phyloP scores from a whole-genome alignment of 1,139 yeast species.

The Zhuliangozyma parablackwelliae region DNA sequence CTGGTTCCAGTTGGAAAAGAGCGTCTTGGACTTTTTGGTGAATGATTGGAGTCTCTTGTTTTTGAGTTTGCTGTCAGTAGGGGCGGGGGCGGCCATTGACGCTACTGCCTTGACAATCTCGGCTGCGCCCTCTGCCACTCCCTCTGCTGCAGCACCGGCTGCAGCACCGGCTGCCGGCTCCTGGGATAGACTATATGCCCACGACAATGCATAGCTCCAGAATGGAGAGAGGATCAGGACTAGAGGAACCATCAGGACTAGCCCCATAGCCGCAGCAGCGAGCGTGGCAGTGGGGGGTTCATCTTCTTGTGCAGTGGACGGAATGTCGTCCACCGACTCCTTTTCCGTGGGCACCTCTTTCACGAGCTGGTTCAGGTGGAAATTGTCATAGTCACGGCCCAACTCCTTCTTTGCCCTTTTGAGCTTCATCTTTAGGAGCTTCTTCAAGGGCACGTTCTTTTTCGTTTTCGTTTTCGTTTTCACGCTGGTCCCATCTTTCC shows the following conservation, averaged over 20 bases:
- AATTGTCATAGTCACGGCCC: constrained; percentile 28
- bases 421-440: constrained; percentile 21
- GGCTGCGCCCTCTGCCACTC: too few relatives aligned
- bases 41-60: constrained; percentile 15
- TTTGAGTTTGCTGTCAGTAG: not conserved
- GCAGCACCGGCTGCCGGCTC: constrained; percentile 1
- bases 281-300: too few relatives aligned
- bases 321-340: too few relatives aligned
- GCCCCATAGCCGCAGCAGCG: too few relatives aligned
- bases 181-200: constrained; percentile 25
- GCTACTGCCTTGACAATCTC: not conserved
- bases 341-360: too few relatives aligned
- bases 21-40: constrained; percentile 17
- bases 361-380: constrained; percentile 13
- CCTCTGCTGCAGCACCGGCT: not conserved
- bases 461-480: constrained; percentile 10
- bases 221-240: constrained; percentile 23
- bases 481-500: constrained; percentile 5
- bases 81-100: not conserved
- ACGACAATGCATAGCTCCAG: constrained; percentile 37
- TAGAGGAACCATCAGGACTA: too few relatives aligned
- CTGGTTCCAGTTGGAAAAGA: constrained; percentile 31
- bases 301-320: too few relatives aligned
- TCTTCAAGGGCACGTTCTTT: constrained; percentile 24
- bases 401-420: constrained; percentile 27